phyloP scores from a whole-genome alignment of 202 grass and related monocot genomes.

The Sporobolus alterniflorus region DNA sequence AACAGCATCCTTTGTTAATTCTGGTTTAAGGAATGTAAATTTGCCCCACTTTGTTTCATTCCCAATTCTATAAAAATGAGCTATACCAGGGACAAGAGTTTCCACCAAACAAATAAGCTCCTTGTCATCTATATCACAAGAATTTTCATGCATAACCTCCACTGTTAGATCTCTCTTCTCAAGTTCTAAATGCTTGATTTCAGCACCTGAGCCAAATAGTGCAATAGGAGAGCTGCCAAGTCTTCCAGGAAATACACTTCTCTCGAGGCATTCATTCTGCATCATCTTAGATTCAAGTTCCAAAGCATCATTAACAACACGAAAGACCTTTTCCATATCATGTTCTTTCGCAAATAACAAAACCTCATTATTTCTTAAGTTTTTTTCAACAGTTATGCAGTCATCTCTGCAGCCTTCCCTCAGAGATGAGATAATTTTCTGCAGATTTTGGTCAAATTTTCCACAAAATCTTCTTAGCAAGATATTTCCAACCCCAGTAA shows the following conservation, averaged over 20 bases:
- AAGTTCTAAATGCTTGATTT: slow-evolving; percentile 98
- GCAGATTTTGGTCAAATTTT: slow-evolving; percentile 71
- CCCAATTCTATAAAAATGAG: slow-evolving; percentile 52
- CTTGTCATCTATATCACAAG: slow-evolving; percentile 63
- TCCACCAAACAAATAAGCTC: slow-evolving; percentile 79
- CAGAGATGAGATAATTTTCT: slow-evolving; percentile 61
- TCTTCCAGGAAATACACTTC: slow-evolving; percentile 32
- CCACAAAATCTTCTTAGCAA: slow-evolving; percentile 77
- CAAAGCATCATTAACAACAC: slow-evolving; percentile 52
- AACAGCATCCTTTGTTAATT: slow-evolving; percentile 70
- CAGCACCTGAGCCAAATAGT: slow-evolving; percentile 88
- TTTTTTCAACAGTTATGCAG: slow-evolving; percentile 64
- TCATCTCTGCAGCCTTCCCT: slow-evolving; percentile 71
- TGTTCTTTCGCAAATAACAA: slow-evolving; percentile 71
- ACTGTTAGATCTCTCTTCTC: slow-evolving; percentile 72
- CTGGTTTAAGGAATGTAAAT: slow-evolving; percentile 82
- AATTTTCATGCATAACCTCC: slow-evolving; percentile 84
- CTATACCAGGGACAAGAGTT: slow-evolving; percentile 53
- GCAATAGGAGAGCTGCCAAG: slow-evolving; percentile 56
- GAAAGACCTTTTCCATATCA: slow-evolving; percentile 64
- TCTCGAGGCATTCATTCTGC: slow-evolving; percentile 79
- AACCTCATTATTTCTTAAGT: slow-evolving; percentile 65
- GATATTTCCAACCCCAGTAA: slow-evolving; percentile 61
- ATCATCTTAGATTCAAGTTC: slow-evolving; percentile 66
- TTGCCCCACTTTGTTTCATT: slow-evolving; percentile 84